Evolutionary conservation across 2,329 filamentous ascomycete species (phyloP).

Genomic region (Septoria petroselini): DNA sequence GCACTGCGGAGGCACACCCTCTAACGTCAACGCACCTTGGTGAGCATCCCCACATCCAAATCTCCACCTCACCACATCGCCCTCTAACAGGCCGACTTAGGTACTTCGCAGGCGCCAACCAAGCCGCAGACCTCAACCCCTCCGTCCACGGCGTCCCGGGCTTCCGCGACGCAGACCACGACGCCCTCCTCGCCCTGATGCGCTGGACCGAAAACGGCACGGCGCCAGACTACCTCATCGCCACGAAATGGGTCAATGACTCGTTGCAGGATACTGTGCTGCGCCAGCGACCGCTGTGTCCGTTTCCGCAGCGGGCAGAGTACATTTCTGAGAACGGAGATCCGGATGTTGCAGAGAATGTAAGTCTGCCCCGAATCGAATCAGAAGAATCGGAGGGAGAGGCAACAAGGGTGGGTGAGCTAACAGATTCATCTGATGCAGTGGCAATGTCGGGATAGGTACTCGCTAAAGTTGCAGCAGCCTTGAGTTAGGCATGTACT

Average conservation of each 20-base stretch:
- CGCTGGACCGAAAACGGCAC: constrained; percentile 41
- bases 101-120: constrained; percentile 44
- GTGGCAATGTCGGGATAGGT: no score
- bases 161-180: constrained; percentile 36
- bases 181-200: constrained; percentile 39
- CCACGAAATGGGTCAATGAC: constrained; percentile 39
- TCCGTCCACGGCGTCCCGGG: constrained; percentile 35
- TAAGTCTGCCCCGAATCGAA: no score
- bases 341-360: constrained; percentile 34
- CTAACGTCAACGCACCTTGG: constrained; percentile 43
- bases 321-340: constrained; percentile 33
- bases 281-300: constrained; percentile 40
- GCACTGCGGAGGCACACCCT: constrained; percentile 42
- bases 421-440: no score
- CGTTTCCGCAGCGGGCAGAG: constrained; percentile 35
- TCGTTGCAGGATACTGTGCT: constrained; percentile 33
- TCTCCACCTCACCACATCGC: no score
- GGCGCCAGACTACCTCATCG: constrained; percentile 39
- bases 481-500: no score
- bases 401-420: no score
- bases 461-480: no score
- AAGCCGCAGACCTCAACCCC: constrained; percentile 30
- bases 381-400: no score
- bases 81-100: no score
- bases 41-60: neutral